Evolutionary conservation across 2,329 filamentous ascomycete genomes (phyloP), one percentile per base, ranked within the genome.

Genomic region (Aspergillus ochraceus): DNA sequence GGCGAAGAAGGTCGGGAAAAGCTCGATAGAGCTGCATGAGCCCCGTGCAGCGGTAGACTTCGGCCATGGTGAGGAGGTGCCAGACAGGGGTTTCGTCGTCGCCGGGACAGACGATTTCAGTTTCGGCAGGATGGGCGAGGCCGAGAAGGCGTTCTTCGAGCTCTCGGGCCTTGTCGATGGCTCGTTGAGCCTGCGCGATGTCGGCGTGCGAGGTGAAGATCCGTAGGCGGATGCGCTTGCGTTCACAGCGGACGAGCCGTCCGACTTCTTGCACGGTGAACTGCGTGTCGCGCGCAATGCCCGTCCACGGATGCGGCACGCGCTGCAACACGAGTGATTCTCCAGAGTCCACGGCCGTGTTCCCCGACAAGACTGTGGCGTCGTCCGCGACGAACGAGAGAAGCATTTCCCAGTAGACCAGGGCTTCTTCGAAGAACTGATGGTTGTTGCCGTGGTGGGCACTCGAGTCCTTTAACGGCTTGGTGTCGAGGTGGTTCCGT

Each of bases 391-490:
- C 81, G 63, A 84, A 85, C 0, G 82, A 82, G 53, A 84, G 79
- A 3, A 84, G 74, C 83, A 85, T 85, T 64, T 85, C 83, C 83
- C 83, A 86, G 62, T 85, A 84, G 53, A 85, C 80, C 46, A 85
- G 71, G 22, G 82, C 81, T 66, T 85, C 81, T 60, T 84, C 79
- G 62, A 84, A 84, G 67, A 86, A 86, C 32, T 80, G 78, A 20
- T 82, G 75, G 56, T 81, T 81, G 10, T 79, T 80, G 52, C 72
- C 59, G 55, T 64, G 53, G 55, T 65, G 64, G 52, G 69, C 36
- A 17, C 59, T 29, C 17, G 52, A 10, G 11, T 51, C 51, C 8
- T 60, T 50, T 73, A 73, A 53, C 75, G 79, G 30, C 76, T 72
- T 57, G 68, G 76, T 54, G 74, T 79, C 60, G 73, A 83, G 50